Evolutionary conservation across 352 stramenopile species (phyloP), one percentile per base, ranked within the genome.

Genomic region (Pythium scleroteichum): DNA sequence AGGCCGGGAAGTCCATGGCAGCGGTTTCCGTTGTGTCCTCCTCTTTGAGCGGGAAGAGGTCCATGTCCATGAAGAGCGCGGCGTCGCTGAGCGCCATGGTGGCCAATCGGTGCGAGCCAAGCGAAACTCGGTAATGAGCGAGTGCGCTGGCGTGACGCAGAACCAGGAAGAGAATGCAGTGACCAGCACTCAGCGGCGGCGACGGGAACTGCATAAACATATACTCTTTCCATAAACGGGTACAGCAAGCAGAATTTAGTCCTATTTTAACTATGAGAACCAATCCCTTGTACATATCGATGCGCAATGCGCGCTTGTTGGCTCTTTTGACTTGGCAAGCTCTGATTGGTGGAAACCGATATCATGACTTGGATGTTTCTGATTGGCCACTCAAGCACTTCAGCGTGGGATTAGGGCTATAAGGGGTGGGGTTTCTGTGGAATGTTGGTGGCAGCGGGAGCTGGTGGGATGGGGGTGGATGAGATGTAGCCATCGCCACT

Each of bases 321-420:
- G 6, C 22, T 59, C 44, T 65, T 70, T 80, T 80, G 78, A 76
- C 53, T 60, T 88, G 79, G 64, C 79, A 84, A 3, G 14, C 41
- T 45, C 6, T 70, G 62, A 86, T 88, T 88, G 79, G 79, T 26
- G 33, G 54, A 74, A 75, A 74, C 10, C 29, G 41, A n/a, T 14
- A 2, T 14, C 4, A 20, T 71, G 69, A 59, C 62, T 74, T 68
- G 58, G 62, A 64, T 17, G 14, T 3, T 32, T 60, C 1, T 62
- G 58, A 72, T 72, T 72, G 64, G 64, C 17, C 24, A 14, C 13
- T 19, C 10, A 14, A 35, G 29, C 29, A 35, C 29, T 35, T 35
- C 29, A 35, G 29, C 29, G 5, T 19, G 48, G 52, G 35, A 27
- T 42, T 71, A 14, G 27, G 22, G 44, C 53, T 29, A 5, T 8